A percentile compares a stretch with the other conserved stretches of the same genome.
phyloP scores from a whole-genome alignment of 805 yeast species.

The Metschnikowia hibisci region DNA sequence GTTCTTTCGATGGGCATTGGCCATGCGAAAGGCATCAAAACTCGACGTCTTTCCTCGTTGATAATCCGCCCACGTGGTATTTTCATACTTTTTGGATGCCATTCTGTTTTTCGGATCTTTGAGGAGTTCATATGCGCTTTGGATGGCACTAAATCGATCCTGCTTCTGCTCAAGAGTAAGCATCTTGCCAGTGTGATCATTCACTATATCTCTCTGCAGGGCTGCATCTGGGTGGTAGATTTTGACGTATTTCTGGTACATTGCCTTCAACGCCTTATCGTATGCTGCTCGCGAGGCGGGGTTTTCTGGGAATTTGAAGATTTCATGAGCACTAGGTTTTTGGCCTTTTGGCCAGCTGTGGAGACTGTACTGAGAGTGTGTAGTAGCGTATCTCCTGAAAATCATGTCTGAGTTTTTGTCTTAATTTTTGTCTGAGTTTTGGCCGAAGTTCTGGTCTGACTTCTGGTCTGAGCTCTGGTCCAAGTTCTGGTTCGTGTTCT shows the following conservation, averaged over 20 bases:
- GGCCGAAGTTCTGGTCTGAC: no score
- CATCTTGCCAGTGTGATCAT: constrained; percentile 24
- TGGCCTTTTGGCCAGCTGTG: constrained; percentile 55
- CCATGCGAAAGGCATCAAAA: constrained; percentile 35
- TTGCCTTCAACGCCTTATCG: constrained; percentile 40
- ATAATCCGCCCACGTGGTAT: constrained; percentile 28
- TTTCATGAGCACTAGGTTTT: constrained; percentile 68
- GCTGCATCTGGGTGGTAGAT: constrained; percentile 77
- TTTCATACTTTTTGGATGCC: constrained; percentile 26
- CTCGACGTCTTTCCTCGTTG: constrained; percentile 20
- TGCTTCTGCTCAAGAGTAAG: constrained; percentile 33
- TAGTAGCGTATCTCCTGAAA: constrained; percentile 21
- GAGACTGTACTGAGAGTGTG: constrained; percentile 25
- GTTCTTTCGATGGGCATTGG: constrained; percentile 34
- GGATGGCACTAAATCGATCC: constrained; percentile 29
- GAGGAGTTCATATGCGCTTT: constrained; percentile 37
- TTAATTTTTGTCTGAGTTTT: background rate
- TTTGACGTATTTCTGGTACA: constrained; percentile 49
- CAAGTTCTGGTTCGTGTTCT: no score
- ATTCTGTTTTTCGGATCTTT: constrained; percentile 51
- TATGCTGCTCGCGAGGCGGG: constrained; percentile 42
- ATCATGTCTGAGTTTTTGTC: constrained; percentile 1
- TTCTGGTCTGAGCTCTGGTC: no score
- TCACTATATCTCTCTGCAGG: constrained; percentile 21
- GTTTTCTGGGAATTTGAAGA: constrained; percentile 43